Evolutionary conservation across 2,329 filamentous ascomycete genomes (phyloP).

Genomic region (Sordariomycetes sp.): DNA sequence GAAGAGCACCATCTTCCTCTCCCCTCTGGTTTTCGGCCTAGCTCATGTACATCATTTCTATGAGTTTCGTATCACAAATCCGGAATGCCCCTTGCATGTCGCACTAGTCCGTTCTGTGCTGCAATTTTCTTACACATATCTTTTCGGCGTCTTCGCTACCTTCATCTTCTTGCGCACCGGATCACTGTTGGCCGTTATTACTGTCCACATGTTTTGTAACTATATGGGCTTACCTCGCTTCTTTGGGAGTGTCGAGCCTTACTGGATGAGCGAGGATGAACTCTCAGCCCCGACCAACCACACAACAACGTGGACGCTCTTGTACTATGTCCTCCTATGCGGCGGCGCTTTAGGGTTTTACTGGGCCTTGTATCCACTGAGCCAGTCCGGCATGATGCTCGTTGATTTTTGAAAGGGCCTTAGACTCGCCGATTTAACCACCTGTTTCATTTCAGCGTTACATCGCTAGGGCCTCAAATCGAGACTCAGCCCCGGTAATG

Average conservation of each 20-base stretch:
- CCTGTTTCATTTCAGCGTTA: background rate
- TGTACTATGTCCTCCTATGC: slow-evolving; percentile 72
- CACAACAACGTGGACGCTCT: slow-evolving; percentile 52
- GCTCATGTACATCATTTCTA: slow-evolving; percentile 95
- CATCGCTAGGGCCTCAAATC: slow-evolving; percentile 9
- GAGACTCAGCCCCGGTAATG: slow-evolving; percentile 28
- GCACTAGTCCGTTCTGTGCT: slow-evolving; percentile 66
- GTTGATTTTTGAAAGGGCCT: slow-evolving; percentile 16
- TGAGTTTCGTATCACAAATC: slow-evolving; percentile 79
- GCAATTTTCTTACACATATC: slow-evolving; percentile 81
- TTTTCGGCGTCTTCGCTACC: slow-evolving; percentile 89
- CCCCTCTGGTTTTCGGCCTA: slow-evolving; percentile 83
- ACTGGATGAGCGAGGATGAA: slow-evolving; percentile 18
- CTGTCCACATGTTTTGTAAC: slow-evolving; percentile 86
- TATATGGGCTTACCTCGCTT: slow-evolving; percentile 80
- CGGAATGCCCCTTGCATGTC: slow-evolving; percentile 52
- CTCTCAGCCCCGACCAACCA: slow-evolving; percentile 9
- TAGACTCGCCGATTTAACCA: background rate
- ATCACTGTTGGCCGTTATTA: slow-evolving; percentile 64
- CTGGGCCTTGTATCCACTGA: slow-evolving; percentile 60
- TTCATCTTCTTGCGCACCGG: slow-evolving; percentile 84
- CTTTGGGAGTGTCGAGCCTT: slow-evolving; percentile 65
- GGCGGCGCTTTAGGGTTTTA: slow-evolving; percentile 66
- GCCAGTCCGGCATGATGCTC: slow-evolving; percentile 34
- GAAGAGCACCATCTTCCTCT: slow-evolving; percentile 62